Evolutionary conservation across 2,329 filamentous ascomycete species (phyloP).

Genomic region (Plectosphaerella sp.): DNA sequence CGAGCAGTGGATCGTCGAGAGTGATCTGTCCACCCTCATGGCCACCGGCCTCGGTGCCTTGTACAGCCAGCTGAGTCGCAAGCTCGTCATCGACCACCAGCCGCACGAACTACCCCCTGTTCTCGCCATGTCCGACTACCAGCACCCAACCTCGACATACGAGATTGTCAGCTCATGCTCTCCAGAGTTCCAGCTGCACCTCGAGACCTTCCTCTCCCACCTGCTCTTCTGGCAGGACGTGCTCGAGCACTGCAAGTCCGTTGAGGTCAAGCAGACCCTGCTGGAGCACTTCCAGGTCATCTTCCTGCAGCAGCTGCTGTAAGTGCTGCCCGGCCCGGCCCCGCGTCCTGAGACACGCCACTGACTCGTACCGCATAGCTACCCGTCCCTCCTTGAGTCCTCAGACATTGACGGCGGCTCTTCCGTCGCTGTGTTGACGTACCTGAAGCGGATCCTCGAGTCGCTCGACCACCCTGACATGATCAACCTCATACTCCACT

Average conservation of each 20-base stretch:
- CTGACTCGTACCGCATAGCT: conserved; percentile 45
- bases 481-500: conserved; percentile 89
- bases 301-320: conserved; percentile 92
- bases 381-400: conserved; percentile 92
- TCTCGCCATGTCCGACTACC: conserved; percentile 83
- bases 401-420: conserved; percentile 96
- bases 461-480: conserved; percentile 90
- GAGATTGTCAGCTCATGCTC: conserved; percentile 72
- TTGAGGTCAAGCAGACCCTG: conserved; percentile 87
- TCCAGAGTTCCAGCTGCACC: conserved; percentile 73
- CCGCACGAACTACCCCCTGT: conserved; percentile 74
- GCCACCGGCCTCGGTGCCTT: conserved; percentile 85
- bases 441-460: conserved; percentile 85
- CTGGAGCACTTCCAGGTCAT: conserved; percentile 96
- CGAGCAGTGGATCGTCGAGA: conserved; percentile 96
- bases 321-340: conserved; percentile 25
- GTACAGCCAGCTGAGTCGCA: conserved; percentile 64
- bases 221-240: conserved; percentile 98
- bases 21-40: conserved; percentile 94
- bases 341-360: conserved; percentile 5
- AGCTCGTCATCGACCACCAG: conserved; percentile 77
- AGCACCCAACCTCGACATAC: conserved; percentile 64
- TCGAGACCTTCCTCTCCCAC: conserved; percentile 92
- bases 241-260: conserved; percentile 87
- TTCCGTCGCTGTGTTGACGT: conserved; percentile 91